Conservation (phyloP, 176 grass and related monocot species). For the Tillandsia fasciculata region DNA sequence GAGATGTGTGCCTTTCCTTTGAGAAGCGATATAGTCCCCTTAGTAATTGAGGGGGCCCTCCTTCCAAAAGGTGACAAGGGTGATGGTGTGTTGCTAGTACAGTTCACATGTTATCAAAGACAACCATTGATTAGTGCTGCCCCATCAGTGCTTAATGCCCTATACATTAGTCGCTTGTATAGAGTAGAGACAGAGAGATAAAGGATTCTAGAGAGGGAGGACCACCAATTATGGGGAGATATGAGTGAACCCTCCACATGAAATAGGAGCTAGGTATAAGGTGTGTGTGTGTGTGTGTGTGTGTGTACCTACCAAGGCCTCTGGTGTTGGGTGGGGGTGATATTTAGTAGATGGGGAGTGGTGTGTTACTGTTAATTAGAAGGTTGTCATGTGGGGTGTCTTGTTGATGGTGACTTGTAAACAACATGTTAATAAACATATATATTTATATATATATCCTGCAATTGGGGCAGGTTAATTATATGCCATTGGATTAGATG, state of each 20-base stretch:
- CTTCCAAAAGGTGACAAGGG: background rate
- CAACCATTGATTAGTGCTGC: conserved; percentile 2
- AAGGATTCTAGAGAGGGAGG: background rate
- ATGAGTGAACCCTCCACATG: background rate
- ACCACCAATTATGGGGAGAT: conserved; percentile 3
- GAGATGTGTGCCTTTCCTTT: background rate
- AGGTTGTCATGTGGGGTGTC: too few relatives aligned
- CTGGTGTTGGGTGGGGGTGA: too few relatives aligned
- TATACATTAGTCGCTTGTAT: background rate
- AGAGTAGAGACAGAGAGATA: background rate
- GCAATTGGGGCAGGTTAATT: background rate
- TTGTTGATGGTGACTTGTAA: too few relatives aligned
- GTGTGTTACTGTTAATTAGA: too few relatives aligned
- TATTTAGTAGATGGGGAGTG: too few relatives aligned
- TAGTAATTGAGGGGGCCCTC: conserved; percentile 1
- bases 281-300: too few relatives aligned
- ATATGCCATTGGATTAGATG: background rate
- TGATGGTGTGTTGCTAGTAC: background rate
- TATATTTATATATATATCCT: background rate
- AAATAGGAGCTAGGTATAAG: background rate
- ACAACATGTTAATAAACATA: too few relatives aligned
- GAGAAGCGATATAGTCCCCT: background rate
- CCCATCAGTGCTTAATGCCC: background rate
- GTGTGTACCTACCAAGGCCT: too few relatives aligned
- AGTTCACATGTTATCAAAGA: background rate